Evolutionary conservation across 768 basidiomycete genomes (phyloP).

Genomic region (Termitomyces sp.): DNA sequence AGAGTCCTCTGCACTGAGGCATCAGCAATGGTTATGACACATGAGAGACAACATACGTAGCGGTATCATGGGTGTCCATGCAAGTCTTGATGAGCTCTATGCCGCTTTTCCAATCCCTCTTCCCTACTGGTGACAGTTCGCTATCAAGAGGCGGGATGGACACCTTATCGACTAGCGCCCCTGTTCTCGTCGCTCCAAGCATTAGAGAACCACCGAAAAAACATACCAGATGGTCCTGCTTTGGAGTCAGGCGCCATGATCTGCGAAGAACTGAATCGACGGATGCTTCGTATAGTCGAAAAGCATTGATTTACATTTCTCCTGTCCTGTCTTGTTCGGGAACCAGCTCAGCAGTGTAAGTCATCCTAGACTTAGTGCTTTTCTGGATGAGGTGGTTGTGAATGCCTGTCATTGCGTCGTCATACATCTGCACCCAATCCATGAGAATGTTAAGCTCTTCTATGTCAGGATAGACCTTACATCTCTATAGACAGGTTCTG

Average conservation of each 20-base stretch:
- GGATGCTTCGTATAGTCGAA: not conserved
- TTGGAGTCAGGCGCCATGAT: constrained; percentile 70
- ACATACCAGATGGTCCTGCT: constrained; percentile 95
- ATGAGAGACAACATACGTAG: constrained; percentile 51
- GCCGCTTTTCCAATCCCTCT: constrained; percentile 80
- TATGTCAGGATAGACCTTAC: constrained; percentile 25
- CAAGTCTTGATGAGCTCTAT: constrained; percentile 82
- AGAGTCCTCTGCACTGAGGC: constrained; percentile 53
- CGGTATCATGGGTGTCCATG: constrained; percentile 77
- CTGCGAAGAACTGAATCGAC: constrained; percentile 26
- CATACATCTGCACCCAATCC: constrained; percentile 68
- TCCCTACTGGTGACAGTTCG: constrained; percentile 55
- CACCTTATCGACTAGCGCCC: constrained; percentile 44
- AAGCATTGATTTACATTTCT: constrained; percentile 24
- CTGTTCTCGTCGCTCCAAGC: constrained; percentile 75
- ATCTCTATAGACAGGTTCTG: constrained; percentile 72
- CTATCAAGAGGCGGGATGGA: constrained; percentile 63
- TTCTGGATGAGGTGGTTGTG: constrained; percentile 67
- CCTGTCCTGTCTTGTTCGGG: constrained; percentile 43
- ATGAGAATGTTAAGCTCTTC: not conserved
- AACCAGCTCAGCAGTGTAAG: constrained; percentile 79
- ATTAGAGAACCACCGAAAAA: constrained; percentile 91
- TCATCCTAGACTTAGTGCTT: constrained; percentile 51
- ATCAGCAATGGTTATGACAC: not conserved
- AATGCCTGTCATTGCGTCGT: constrained; percentile 77